Conservation (phyloP, 2,329 filamentous ascomycete genomes). For the Parastagonospora avenae region DNA sequence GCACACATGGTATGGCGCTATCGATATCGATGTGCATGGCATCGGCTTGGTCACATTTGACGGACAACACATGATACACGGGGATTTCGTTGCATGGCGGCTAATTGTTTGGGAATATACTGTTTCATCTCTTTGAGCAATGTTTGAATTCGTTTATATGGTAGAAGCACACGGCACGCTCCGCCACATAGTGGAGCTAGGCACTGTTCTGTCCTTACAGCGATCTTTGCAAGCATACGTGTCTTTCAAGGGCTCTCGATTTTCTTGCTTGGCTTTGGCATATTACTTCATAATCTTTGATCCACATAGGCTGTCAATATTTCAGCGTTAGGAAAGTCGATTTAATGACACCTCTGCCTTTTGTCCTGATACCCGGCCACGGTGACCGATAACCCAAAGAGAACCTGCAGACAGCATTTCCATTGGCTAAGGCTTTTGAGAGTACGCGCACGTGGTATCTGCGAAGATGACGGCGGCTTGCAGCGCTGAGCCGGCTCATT, state of each 20-base stretch:
- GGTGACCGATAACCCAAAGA: too few relatives aligned
- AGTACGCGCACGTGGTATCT: conserved; percentile 5
- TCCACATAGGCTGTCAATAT: neutral
- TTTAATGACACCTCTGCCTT: too few relatives aligned
- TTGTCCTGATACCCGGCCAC: too few relatives aligned
- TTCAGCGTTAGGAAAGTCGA: neutral
- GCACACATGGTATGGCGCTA: conserved; percentile 39
- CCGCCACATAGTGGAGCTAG: conserved; percentile 27
- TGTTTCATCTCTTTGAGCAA: conserved; percentile 10
- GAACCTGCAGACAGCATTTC: neutral
- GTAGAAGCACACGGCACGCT: conserved; percentile 33
- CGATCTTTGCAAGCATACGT: conserved; percentile 11
- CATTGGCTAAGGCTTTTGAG: neutral
- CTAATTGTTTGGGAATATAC: conserved; percentile 23
- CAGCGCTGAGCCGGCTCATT: conserved; percentile 24
- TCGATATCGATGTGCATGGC: conserved; percentile 31
- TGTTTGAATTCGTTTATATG: conserved; percentile 19
- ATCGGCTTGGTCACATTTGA: conserved; percentile 30
- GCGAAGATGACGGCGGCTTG: conserved; percentile 24
- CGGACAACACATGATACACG: conserved; percentile 21
- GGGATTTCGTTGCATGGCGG: conserved; percentile 30
- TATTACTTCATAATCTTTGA: neutral
- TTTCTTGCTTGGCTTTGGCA: conserved; percentile 15
- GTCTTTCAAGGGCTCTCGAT: conserved; percentile 20
- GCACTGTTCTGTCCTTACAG: conserved; percentile 42